Evolutionary conservation across 495 filamentous ascomycete genomes (phyloP), one percentile per base, ranked within the genome.

Genomic region (Penicillium bovifimosum): DNA sequence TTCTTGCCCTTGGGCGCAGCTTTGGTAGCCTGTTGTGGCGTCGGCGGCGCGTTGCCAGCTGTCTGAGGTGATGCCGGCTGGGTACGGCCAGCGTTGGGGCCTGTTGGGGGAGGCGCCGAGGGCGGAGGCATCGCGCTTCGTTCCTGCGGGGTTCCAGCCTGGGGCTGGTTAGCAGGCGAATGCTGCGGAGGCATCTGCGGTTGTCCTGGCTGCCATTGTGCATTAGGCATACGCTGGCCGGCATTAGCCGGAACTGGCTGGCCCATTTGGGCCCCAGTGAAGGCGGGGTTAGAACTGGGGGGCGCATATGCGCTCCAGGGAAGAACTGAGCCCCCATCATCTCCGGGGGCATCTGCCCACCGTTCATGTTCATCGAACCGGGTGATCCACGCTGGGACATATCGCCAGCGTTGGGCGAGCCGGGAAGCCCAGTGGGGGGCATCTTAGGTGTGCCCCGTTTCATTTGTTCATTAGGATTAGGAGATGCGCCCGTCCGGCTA

Each of bases 381-480:
- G 93, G 93, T 5, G 93, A 97, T 53, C 84, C 85, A 50, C 91
- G 84, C 64, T 88, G 88, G 17, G 74, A 67, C 76, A 87, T 84
- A 20, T 87, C 87, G 52, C 86, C 89, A 2, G 89, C 86, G 58
- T 91, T 80, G 9, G 93, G 91, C 26, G 91, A 96, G 20, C 83
- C 84, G 40, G 91, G 90, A 20, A 83, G 65, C 52, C 84, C 85
- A 39, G 77, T 77, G 47, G 85, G 82, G 59, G 79, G 80, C 77
- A 96, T 88, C 71, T 95, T 91, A n/a, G 91, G 90, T 14, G 88
- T 91, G 47, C 85, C 84, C 41, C 90, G 82, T 74, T 91, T 93
- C 79, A 91, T 90, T 68, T 90, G 86, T 33, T 96, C 93, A 20
- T 78, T 78, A 7, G 93, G 91, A 59, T 90, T 92, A 47, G 93